These are phyloP conservation scores for Melanomma pulvis-pyrius DNA, from an alignment of 495 filamentous ascomycete species.

Conservation along the genomic window DNA sequence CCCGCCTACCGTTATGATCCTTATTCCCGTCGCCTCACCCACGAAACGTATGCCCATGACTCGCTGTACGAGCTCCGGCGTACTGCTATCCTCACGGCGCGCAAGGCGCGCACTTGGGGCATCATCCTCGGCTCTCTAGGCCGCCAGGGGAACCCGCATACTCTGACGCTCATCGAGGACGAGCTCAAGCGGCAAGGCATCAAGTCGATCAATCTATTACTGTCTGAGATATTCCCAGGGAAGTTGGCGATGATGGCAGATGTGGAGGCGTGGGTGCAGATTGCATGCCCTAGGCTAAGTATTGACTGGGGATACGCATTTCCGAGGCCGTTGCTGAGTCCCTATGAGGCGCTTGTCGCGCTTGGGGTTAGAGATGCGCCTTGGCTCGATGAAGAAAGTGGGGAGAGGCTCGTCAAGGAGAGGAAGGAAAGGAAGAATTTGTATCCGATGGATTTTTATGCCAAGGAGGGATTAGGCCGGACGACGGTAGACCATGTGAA, in stretches of 20 bases:
- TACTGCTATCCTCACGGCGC: constrained; percentile 74
- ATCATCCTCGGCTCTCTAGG: constrained; percentile 91
- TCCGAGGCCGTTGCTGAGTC: constrained; percentile 80
- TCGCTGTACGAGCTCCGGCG: constrained; percentile 83
- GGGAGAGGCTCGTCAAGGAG: constrained; percentile 33
- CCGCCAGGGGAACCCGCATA: constrained; percentile 93
- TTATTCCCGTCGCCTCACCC: constrained; percentile 87
- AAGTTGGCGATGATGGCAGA: constrained; percentile 93
- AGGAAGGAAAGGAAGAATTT: constrained; percentile 44
- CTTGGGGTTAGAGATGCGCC: constrained; percentile 69
- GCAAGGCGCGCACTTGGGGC: constrained; percentile 82
- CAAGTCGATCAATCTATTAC: constrained; percentile 76
- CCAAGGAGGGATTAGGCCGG: constrained; percentile 85
- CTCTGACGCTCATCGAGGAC: constrained; percentile 80
- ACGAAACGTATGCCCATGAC: constrained; percentile 84
- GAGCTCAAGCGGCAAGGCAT: constrained; percentile 68
- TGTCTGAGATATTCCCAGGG: constrained; percentile 94
- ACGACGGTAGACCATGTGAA: constrained; percentile 53
- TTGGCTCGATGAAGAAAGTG: constrained; percentile 68
- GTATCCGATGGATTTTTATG: constrained; percentile 99
- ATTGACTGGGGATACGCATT: constrained; percentile 99
- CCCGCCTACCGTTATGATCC: constrained; percentile 97
- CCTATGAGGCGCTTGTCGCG: constrained; percentile 92
- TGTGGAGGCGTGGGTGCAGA: constrained; percentile 96
- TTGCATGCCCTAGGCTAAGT: constrained; percentile 90